Conservation (phyloP, 441 rosid species). For the Breynia disticha region DNA sequence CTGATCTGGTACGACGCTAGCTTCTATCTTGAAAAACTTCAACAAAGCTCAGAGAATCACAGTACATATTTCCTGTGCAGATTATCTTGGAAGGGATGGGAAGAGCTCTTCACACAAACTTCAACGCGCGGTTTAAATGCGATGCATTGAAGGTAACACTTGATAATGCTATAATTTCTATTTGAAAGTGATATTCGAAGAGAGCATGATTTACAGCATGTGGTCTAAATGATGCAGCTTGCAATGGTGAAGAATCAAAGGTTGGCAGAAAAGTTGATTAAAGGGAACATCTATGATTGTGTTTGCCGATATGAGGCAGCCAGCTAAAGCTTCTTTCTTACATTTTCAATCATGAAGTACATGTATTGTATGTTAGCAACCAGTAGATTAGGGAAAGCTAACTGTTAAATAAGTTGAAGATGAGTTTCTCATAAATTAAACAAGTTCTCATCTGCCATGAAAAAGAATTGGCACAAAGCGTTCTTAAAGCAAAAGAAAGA, state of each 20-base stretch:
- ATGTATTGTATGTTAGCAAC: background rate
- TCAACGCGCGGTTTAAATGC: conserved; percentile 70
- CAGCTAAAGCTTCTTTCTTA: conserved; percentile 7
- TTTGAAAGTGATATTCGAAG: too few relatives aligned
- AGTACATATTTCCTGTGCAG: conserved; percentile 30
- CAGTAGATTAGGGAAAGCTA: background rate
- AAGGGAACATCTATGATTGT: conserved; percentile 80
- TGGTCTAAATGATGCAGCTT: conserved; percentile 37
- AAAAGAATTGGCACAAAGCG: too few relatives aligned
- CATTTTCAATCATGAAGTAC: background rate
- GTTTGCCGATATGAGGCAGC: conserved; percentile 90
- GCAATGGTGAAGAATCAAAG: conserved; percentile 99
- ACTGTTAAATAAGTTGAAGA: background rate
- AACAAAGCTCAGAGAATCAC: background rate
- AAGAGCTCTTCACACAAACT: conserved; percentile 90
- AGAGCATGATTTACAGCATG: too few relatives aligned
- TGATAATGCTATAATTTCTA: background rate
- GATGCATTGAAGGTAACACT: conserved; percentile 77
- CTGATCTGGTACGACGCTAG: conserved; percentile 70
- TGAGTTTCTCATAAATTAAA: too few relatives aligned
- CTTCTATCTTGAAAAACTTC: conserved; percentile 1
- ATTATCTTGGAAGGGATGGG: conserved; percentile 98
- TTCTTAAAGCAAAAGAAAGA: too few relatives aligned
- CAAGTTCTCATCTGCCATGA: too few relatives aligned
- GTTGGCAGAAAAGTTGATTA: conserved; percentile 79